Conservation (phyloP, 1,139 yeast species). For the Hansenula anomala region DNA sequence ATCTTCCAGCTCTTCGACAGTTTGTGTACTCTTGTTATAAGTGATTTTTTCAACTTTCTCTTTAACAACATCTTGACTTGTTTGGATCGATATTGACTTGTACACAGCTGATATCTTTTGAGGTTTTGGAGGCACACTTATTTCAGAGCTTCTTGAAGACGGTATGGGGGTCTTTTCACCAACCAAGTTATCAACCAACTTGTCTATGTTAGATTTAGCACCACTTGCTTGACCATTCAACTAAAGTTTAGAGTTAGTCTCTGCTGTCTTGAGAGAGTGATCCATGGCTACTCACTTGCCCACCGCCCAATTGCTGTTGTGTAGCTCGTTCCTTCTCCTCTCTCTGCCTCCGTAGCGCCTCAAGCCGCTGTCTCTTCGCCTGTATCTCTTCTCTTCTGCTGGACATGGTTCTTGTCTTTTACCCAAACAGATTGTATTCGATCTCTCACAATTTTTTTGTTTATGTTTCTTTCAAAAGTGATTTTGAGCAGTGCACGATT, state of each 20-base stretch:
- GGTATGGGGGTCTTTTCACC: neutral
- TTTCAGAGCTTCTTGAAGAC: neutral
- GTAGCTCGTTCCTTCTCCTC: constrained; percentile 18
- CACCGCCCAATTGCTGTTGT: constrained; percentile 1
- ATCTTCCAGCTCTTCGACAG: constrained; percentile 5
- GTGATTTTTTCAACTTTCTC: constrained; percentile 6
- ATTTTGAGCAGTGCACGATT: neutral
- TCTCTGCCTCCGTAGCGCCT: constrained; percentile 22
- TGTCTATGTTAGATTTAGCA: neutral
- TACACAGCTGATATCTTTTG: neutral
- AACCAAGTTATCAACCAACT: neutral
- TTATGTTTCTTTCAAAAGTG: neutral
- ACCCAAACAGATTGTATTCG: neutral
- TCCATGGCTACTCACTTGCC: neutral
- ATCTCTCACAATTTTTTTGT: neutral
- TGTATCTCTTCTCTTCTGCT: constrained; percentile 24
- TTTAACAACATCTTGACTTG: constrained; percentile 2
- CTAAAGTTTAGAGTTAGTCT: neutral
- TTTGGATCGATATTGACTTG: constrained; percentile 14
- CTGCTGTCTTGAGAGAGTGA: no score
- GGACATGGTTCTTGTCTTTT: constrained; percentile 7
- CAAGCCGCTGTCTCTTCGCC: constrained; percentile 22
- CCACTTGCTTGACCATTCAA: neutral
- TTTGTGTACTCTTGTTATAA: constrained; percentile 18
- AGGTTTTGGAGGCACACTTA: neutral